Percentiles rank a stretch among this genome's conserved stretches.
Conservation (phyloP, 2,329 filamentous ascomycete species). For the Nemania bipapillata region DNA sequence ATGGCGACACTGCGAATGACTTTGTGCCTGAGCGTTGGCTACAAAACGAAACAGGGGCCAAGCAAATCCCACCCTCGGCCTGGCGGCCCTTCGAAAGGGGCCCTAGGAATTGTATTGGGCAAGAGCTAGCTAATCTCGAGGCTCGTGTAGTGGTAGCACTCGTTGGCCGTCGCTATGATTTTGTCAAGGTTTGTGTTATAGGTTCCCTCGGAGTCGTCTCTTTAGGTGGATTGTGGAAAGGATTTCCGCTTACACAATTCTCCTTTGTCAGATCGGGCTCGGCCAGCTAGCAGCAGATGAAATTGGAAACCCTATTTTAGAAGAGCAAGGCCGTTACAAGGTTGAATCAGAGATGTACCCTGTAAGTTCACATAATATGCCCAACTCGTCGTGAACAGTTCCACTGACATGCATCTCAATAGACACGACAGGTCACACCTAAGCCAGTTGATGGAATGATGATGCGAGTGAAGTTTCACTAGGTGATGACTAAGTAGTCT, state of each 20-base stretch:
- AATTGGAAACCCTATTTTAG: background rate
- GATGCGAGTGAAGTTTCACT: background rate
- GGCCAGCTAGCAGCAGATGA: background rate
- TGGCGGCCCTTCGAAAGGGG: conserved; percentile 4
- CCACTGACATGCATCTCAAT: background rate
- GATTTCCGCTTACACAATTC: background rate
- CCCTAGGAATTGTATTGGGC: background rate
- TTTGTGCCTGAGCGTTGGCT: conserved; percentile 3
- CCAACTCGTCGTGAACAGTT: background rate
- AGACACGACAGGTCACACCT: background rate
- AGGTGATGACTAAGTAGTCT: no score
- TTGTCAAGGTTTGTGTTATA: background rate
- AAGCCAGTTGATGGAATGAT: conserved; percentile 7
- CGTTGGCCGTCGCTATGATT: background rate
- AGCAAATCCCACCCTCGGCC: background rate
- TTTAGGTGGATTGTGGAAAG: background rate
- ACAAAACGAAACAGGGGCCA: background rate
- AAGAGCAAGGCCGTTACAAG: background rate
- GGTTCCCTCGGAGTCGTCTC: background rate
- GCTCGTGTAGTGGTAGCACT: background rate
- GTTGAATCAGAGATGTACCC: conserved; percentile 4
- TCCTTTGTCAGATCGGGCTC: background rate
- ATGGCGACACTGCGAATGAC: conserved; percentile 48
- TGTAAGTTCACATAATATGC: background rate
- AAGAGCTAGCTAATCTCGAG: background rate